Percentiles rank a stretch among this genome's conserved stretches.
Evolutionary conservation across 2,329 filamentous ascomycete genomes (phyloP).

Genomic region (Penicillium sp.): DNA sequence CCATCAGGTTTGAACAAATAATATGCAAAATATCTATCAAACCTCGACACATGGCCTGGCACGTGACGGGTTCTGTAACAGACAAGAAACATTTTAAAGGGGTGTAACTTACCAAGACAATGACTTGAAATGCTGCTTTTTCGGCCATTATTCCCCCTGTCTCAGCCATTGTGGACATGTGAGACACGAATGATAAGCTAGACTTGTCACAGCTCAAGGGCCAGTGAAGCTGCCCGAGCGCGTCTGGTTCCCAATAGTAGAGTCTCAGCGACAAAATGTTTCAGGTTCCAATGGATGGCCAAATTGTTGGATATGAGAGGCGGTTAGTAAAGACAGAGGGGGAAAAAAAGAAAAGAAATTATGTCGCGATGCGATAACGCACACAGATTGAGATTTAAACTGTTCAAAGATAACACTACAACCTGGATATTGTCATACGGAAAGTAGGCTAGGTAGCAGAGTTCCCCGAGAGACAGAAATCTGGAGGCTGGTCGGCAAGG

Average conservation of each 20-base stretch:
- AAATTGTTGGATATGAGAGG: background rate
- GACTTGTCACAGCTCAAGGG: background rate
- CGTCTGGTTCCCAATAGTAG: background rate
- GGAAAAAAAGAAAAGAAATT: background rate
- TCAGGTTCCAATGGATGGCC: background rate
- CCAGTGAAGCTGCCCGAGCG: background rate
- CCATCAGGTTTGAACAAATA: background rate
- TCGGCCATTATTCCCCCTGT: constrained; percentile 19
- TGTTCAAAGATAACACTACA: background rate
- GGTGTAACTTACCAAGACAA: constrained; percentile 63
- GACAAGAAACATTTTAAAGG: constrained; percentile 1
- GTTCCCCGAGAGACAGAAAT: background rate
- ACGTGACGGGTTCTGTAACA: constrained; percentile 1
- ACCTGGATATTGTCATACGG: background rate
- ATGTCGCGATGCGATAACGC: background rate
- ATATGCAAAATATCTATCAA: background rate
- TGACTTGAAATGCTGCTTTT: constrained; percentile 64
- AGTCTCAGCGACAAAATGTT: background rate
- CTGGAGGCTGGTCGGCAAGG: background rate
- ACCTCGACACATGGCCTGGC: constrained; percentile 4
- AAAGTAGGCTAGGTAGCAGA: too few species aligned
- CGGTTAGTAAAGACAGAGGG: background rate
- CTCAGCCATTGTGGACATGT: background rate
- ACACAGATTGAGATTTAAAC: background rate
- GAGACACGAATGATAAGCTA: constrained; percentile 6